Percentiles rank a stretch among this genome's conserved stretches.
Evolutionary conservation across 441 rosid species (phyloP).

Genomic region (Adansonia gregorii): DNA sequence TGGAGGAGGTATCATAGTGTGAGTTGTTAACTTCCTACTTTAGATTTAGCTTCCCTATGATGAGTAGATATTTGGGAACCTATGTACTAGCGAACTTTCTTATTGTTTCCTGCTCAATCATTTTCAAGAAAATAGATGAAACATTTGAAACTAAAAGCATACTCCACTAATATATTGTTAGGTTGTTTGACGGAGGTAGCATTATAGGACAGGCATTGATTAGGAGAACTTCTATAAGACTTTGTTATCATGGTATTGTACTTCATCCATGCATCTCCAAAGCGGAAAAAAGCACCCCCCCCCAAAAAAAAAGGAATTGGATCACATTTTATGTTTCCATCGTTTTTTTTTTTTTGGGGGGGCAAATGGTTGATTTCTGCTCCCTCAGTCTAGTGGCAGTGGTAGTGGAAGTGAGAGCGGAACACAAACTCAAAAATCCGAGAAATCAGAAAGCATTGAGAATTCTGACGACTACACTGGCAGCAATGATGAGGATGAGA

Average conservation of each 20-base stretch:
- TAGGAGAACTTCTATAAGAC: conserved; percentile 8
- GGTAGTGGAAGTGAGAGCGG: conserved; percentile 60
- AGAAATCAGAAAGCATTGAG: conserved; percentile 44
- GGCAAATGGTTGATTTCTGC: conserved; percentile 25
- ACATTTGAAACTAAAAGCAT: conserved; percentile 12
- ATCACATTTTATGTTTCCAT: conserved; percentile 20
- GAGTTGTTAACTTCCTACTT: conserved; percentile 39
- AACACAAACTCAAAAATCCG: conserved; percentile 50
- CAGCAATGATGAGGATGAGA: conserved; percentile 52
- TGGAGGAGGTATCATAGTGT: conserved; percentile 64
- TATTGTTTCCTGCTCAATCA: conserved; percentile 12
- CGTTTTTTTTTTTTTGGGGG: neutral
- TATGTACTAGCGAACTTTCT: neutral
- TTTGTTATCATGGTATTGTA: conserved; percentile 10
- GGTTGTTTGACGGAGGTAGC: conserved; percentile 17
- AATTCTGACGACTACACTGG: conserved; percentile 48
- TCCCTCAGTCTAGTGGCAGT: conserved; percentile 67
- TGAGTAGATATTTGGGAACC: neutral
- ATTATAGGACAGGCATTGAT: neutral
- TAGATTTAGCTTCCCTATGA: conserved; percentile 21
- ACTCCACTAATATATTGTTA: conserved; percentile 6
- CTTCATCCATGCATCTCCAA: neutral
- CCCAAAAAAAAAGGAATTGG: neutral
- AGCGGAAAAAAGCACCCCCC: neutral
- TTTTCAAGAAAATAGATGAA: conserved; percentile 11